Conservation (phyloP, 805 yeast species). For the Wickerhamomyces hampshirensis region DNA sequence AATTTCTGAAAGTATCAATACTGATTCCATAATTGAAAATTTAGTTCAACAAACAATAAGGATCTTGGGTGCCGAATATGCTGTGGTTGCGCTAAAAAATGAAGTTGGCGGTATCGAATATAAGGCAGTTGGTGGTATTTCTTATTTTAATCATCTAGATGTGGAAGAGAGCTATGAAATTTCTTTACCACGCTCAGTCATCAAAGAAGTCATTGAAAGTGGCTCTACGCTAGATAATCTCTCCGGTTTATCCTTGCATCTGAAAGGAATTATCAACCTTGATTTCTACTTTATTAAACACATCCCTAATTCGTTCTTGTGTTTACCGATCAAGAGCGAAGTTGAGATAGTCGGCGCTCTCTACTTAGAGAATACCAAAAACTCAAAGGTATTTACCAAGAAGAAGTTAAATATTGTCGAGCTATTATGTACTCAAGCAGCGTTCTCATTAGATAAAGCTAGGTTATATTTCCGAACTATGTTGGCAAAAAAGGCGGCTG, state of each 20-base stretch:
- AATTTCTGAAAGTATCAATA: conserved; percentile 42
- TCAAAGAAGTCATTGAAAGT: conserved; percentile 33
- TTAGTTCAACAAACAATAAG: conserved; percentile 35
- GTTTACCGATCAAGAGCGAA: conserved; percentile 42
- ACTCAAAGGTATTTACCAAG: conserved; percentile 25
- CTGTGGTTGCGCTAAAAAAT: conserved; percentile 27
- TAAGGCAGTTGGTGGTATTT: conserved; percentile 27
- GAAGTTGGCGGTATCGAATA: conserved; percentile 25
- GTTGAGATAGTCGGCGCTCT: conserved; percentile 39
- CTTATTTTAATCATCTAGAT: conserved; percentile 33
- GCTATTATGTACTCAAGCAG: conserved; percentile 46
- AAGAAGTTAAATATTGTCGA: conserved; percentile 36
- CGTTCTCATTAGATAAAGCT: conserved; percentile 45
- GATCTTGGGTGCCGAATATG: conserved; percentile 34
- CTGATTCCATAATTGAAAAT: conserved; percentile 32
- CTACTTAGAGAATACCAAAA: conserved; percentile 35
- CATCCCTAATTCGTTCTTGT: conserved; percentile 32
- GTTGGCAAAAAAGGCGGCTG: conserved; percentile 84
- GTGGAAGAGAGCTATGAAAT: conserved; percentile 3
- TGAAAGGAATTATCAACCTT: conserved; percentile 29
- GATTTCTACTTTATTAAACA: conserved; percentile 38
- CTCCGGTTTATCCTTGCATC: conserved; percentile 28
- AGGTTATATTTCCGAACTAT: conserved; percentile 43
- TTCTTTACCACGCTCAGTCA: conserved; percentile 33
- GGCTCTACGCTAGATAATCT: conserved; percentile 34